Evolutionary conservation across 148 eudicot genomes (phyloP).

Genomic region (Arbutus unedo): DNA sequence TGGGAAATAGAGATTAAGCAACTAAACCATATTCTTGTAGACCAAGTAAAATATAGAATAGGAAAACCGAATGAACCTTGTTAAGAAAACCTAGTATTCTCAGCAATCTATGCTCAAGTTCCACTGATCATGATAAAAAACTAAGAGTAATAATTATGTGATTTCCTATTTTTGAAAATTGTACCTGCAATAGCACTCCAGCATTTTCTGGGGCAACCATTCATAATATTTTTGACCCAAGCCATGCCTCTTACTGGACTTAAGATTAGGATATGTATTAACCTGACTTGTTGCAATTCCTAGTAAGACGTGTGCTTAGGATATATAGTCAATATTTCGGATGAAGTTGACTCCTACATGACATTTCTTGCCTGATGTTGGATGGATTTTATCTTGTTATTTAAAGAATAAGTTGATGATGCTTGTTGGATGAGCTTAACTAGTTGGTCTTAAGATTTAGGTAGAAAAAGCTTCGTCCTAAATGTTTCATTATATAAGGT

Average conservation of each 20-base stretch:
- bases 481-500: background rate
- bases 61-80: background rate
- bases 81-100: background rate
- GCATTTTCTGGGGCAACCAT: background rate
- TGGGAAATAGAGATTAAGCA: background rate
- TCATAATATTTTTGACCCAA: slow-evolving; percentile 2
- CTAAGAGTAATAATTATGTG: background rate
- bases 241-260: background rate
- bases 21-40: background rate
- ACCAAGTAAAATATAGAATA: background rate
- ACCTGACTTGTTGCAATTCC: slow-evolving; percentile 1
- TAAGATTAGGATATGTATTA: background rate
- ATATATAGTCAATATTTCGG: background rate
- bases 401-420: background rate
- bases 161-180: background rate
- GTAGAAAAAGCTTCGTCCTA: background rate
- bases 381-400: background rate
- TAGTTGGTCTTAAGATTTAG: background rate
- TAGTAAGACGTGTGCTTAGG: background rate
- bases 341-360: background rate
- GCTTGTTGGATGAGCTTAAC: background rate
- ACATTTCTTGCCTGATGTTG: background rate
- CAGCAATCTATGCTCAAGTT: background rate
- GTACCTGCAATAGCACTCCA: background rate
- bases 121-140: background rate